A percentile compares a stretch with the other conserved stretches of the same genome.
Conservation (phyloP, 805 yeast species). For the Jamesozyma piceae region DNA sequence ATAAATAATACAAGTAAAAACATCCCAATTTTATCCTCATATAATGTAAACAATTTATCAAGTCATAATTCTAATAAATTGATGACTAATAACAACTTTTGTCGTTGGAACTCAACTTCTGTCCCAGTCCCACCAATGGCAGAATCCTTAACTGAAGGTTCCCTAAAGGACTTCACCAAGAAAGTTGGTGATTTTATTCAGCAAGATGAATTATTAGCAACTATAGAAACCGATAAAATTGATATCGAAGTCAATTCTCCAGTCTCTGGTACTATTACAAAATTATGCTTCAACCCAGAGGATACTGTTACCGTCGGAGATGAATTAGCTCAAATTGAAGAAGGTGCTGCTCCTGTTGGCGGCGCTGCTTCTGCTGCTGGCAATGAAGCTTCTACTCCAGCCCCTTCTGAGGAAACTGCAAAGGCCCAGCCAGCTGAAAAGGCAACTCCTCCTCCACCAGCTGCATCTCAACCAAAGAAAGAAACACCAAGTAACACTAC, state of each 20-base stretch:
- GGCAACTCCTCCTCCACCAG: conserved; percentile 16
- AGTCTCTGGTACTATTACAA: conserved; percentile 78
- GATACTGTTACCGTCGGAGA: conserved; percentile 96
- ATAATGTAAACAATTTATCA: neutral
- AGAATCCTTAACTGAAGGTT: conserved; percentile 95
- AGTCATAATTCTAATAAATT: neutral
- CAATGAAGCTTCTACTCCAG: conserved; percentile 25
- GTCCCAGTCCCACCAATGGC: conserved; percentile 98
- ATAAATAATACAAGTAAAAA: neutral
- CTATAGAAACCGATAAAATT: conserved; percentile 96
- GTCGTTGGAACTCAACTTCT: conserved; percentile 34
- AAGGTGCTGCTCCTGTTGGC: conserved; percentile 56
- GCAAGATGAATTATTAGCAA: conserved; percentile 84
- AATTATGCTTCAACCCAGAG: conserved; percentile 71
- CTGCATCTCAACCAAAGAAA: conserved; percentile 27
- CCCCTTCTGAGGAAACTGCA: conserved; percentile 28
- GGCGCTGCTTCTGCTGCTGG: conserved; percentile 35
- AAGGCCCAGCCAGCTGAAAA: conserved; percentile 32
- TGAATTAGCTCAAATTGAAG: conserved; percentile 78
- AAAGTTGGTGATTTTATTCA: conserved; percentile 81
- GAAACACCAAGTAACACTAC: conserved; percentile 19
- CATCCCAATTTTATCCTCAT: neutral
- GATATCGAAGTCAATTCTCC: conserved; percentile 97
- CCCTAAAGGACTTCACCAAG: conserved; percentile 61
- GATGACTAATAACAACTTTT: neutral